Base-by-base conservation (phyloP, 1,284 basidiomycete genomes). In the Farysia itapuensis region DNA sequence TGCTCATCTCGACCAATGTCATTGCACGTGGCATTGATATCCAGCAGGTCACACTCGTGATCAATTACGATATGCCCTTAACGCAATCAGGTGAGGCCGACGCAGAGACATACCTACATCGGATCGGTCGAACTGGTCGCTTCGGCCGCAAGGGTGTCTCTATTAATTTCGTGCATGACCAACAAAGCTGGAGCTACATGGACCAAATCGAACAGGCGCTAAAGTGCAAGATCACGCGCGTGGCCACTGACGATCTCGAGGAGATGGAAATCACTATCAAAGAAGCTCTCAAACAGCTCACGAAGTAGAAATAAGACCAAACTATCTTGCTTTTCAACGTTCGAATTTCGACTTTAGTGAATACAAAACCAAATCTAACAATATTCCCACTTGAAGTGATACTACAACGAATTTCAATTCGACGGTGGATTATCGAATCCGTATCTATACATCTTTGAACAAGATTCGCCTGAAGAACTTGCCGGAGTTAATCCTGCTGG, bases 1-100 rank as follows among this genome's bases (percentile, higher is more conserved):
- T 96, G 30, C 81, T 99, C 60, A 98, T 99, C 77, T 96, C 95
- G 41, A 99, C 95, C 42, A 98, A 99, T 78, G 95, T 99, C 68
- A 88, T 98, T 64, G 92, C 95, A 8, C 86, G 95, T 26, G 95
- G 95, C 35, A 98, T 99, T 80, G 95, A 99, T 75, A 96, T 99
- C 70, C 83, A 91, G 61, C 94, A 97, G 81, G 95, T 99, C 63
- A 98, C 97, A 81, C 48, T 74, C 30, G 74, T 76, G 29, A 74
- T 76, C 64, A 97, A 98, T 80, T 99, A 98, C 77, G 95, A 99
- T 78, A 83, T 98, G 39, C 95, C 95, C 1, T 81, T 64, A 83
- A 70, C 72, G 13, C 79, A 79, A 18, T 76, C 78, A 19, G 80
- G 80, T 77, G 59, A 76, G 52, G 90, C 92, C 0, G 95, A 99